These are phyloP conservation scores for Polyporus tsugae DNA, from an alignment of 1,284 basidiomycete species.

Conservation along the genomic window DNA sequence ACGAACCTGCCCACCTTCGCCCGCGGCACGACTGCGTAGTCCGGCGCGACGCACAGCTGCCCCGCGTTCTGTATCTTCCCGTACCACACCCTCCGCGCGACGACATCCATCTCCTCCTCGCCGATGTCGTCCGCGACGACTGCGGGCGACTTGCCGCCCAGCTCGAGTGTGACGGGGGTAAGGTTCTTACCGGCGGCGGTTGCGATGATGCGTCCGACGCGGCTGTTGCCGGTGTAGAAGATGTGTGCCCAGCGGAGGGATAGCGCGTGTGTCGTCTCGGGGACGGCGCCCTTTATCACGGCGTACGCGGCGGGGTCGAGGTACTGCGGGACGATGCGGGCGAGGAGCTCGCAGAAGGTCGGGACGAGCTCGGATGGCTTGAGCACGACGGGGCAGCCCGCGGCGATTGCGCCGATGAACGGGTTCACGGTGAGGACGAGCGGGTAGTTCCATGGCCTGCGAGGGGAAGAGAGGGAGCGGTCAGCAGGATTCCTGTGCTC, in stretches of 20 bases:
- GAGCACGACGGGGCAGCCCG: slow-evolving; percentile 65
- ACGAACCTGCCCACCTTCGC: slow-evolving; percentile 61
- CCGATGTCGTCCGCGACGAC: slow-evolving; percentile 56
- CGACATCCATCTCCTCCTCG: slow-evolving; percentile 45
- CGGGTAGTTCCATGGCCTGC: slow-evolving; percentile 66
- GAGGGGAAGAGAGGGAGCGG: slow-evolving; percentile 6
- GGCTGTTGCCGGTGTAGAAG: slow-evolving; percentile 58
- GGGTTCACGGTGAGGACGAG: slow-evolving; percentile 57
- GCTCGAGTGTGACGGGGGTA: slow-evolving; percentile 70
- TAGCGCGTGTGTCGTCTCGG: slow-evolving; percentile 59
- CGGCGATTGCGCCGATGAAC: slow-evolving; percentile 66
- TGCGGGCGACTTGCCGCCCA: slow-evolving; percentile 75
- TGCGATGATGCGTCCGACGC: slow-evolving; percentile 68
- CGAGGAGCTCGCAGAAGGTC: slow-evolving; percentile 58
- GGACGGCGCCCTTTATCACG: slow-evolving; percentile 66
- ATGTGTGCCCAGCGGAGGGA: slow-evolving; percentile 70
- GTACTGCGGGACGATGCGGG: slow-evolving; percentile 67
- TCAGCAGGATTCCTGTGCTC: slow-evolving; percentile 6
- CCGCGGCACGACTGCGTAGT: slow-evolving; percentile 67
- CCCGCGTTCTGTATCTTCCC: slow-evolving; percentile 67
- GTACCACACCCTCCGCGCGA: slow-evolving; percentile 58
- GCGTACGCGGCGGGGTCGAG: slow-evolving; percentile 59
- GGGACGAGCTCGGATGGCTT: slow-evolving; percentile 72
- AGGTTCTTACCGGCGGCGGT: slow-evolving; percentile 70
- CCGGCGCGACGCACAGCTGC: slow-evolving; percentile 69